These are phyloP conservation scores for Inonotus hispidus DNA, from an alignment of 1,284 basidiomycete species.

Conservation along the genomic window DNA sequence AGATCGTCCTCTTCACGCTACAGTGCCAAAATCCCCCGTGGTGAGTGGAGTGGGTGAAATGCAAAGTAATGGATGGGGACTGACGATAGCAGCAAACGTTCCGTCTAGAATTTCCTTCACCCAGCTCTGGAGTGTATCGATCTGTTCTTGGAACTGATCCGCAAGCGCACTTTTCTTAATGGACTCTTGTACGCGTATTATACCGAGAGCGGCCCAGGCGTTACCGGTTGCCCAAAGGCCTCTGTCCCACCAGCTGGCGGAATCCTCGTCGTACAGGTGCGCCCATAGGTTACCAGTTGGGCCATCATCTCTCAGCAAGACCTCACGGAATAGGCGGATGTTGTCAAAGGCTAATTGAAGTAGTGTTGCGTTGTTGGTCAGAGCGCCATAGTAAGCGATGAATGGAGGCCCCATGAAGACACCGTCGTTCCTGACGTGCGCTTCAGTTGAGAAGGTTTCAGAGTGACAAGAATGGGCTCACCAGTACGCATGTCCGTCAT, in stretches of 20 bases:
- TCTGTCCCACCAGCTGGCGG: slow-evolving; percentile 31
- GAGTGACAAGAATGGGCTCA: slow-evolving; percentile 32
- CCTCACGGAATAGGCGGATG: slow-evolving; percentile 39
- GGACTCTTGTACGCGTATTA: slow-evolving; percentile 42
- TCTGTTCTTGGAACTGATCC: slow-evolving; percentile 26
- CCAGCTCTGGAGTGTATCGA: slow-evolving; percentile 33
- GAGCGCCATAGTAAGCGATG: slow-evolving; percentile 48
- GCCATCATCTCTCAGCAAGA: slow-evolving; percentile 34
- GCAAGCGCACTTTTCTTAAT: slow-evolving; percentile 36
- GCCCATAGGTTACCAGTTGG: slow-evolving; percentile 35
- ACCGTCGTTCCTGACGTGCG: slow-evolving; percentile 44
- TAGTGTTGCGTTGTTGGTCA: slow-evolving; percentile 40
- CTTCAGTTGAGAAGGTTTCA: neutral
- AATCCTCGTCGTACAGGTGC: slow-evolving; percentile 42
- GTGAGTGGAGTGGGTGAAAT: neutral
- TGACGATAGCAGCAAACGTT: slow-evolving; percentile 38
- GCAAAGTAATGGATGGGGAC: slow-evolving; percentile 28
- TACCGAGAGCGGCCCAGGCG: slow-evolving; percentile 37
- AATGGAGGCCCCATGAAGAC: slow-evolving; percentile 62
- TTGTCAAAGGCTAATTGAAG: slow-evolving; percentile 43
- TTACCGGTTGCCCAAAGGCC: slow-evolving; percentile 52
- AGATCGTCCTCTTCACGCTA: slow-evolving; percentile 21
- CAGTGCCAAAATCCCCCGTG: neutral
- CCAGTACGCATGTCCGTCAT: slow-evolving; percentile 40
- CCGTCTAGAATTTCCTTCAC: slow-evolving; percentile 44